Evolutionary conservation across 2,329 filamentous ascomycete genomes (phyloP), one percentile per base, ranked within the genome.

Genomic region (Neonectria neomacrospora): DNA sequence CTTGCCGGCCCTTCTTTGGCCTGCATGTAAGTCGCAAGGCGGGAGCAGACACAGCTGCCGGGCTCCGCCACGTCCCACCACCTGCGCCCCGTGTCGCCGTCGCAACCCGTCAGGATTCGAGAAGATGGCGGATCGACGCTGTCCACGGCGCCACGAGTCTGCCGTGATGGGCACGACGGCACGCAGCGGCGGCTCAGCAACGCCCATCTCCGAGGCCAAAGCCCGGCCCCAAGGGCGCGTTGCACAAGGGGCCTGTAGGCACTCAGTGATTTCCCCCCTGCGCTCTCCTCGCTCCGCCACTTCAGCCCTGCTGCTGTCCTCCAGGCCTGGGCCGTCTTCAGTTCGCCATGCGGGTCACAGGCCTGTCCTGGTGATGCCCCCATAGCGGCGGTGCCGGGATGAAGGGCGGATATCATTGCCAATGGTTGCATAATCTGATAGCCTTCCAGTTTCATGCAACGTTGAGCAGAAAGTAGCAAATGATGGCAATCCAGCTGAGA

Each of bases 61-160:
- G 39, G 39, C 10, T 30, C 18, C 50, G 48, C 50, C 56, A 59
- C 54, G 56, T 59, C 56, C 54, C 50, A 54, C 56, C 50, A 20
- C 28, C 22, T 18, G 12, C 39, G 45, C 28, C 37, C 54, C 34
- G 48, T 30, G 39, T 37, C 37, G 39, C 48, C 23, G 12, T 14
- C 9, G n/a, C n/a, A 39, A 48, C 56, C 56, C 41, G 48, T 54
- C 41, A 59, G 28, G 18, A 45, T 41, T 37, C 11, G 39, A n/a
- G 39, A 18, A 53, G 7, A 34, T 12, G 30, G 16, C 20, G 20
- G 48, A 53, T 59, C 56, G 34, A 52, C 28, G 50, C 20, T 45
- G 44, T 26, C 42, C 48, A 39, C 28, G 32, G 32, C 50, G 56
- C 56, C 41, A 59, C 56, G 22, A 47, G 34, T 47, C 39, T 59